These are phyloP conservation scores for Xylaria sp. DNA, from an alignment of 2,329 filamentous ascomycete genomes.

Conservation along the genomic window DNA sequence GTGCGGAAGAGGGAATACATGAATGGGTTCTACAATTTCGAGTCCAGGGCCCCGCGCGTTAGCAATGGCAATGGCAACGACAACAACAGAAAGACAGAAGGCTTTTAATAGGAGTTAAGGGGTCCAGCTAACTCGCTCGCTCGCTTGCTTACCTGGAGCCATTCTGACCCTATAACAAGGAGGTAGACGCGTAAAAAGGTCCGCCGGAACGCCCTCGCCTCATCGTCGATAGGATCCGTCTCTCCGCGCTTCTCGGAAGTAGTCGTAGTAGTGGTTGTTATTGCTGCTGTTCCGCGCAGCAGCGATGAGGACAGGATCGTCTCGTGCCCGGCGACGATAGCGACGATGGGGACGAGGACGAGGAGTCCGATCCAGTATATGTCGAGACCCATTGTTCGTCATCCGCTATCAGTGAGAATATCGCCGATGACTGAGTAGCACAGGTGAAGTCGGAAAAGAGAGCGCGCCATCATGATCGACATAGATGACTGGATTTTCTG, in stretches of 20 bases:
- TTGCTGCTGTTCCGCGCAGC: background rate
- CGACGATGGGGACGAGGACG: constrained; percentile 32
- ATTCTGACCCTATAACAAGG: constrained; percentile 57
- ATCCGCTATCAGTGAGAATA: background rate
- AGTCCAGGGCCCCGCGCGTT: too few relatives aligned
- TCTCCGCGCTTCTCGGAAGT: constrained; percentile 4
- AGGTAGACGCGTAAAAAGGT: constrained; percentile 49
- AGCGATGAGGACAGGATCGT: constrained; percentile 19
- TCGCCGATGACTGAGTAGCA: background rate
- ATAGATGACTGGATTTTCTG: background rate
- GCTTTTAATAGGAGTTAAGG: too few relatives aligned
- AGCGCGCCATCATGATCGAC: background rate
- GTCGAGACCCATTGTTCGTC: constrained; percentile 28
- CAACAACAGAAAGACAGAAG: background rate
- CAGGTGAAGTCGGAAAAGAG: background rate
- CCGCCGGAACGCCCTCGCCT: constrained; percentile 30
- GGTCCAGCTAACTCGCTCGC: too few relatives aligned
- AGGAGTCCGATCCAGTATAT: constrained; percentile 38
- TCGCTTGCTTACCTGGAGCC: constrained; percentile 51
- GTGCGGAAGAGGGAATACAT: constrained; percentile 41
- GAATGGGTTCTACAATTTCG: constrained; percentile 36
- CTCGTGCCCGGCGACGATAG: constrained; percentile 27
- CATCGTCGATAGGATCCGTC: constrained; percentile 16
- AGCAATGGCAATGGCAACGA: background rate
- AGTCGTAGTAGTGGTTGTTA: too few relatives aligned